Base-by-base conservation (phyloP, 169 alveolate species). In the Toxoplasma gondii region DNA sequence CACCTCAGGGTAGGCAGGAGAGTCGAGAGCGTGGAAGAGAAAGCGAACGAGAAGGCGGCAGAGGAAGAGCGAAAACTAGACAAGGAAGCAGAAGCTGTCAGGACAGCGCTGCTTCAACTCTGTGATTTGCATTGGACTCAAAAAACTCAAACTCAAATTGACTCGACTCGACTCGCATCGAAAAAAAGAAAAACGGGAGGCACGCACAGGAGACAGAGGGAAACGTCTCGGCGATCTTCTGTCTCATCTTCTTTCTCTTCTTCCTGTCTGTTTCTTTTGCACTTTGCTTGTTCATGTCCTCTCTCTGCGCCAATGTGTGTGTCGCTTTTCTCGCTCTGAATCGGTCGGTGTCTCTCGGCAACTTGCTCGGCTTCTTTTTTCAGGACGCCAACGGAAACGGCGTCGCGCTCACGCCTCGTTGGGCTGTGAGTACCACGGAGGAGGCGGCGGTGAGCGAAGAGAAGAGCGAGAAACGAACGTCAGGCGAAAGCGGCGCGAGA, bases 1-100 rank as follows among this genome's bases (percentile, higher is more conserved):
- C 94, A 92, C 44, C 45, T 92, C 44, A 74, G 45, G 34, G 94
- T 91, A 44, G 22, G 94, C 22, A 12, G 1, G 38, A 17, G 82
- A 34, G 27, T 53, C 27, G 31, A 27, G n/a, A 31, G n/a, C 74
- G 74, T 31, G 74, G 74, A 4, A 27, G 74, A 64, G 74, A 64
- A 64, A 1, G 1, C 4, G 74, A 49, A 12, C 4, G 4, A 49
- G 58, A 49, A 12, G 12, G 58, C 4, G 58, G 58, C 22, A 49
- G 58, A 12, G 58, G 58, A 49, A 49, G 22, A 49, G 58, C 4
- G 4, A 49, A 49, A 49, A 12, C 4, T 12, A 12, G 12, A 49
- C 4, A 49, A 12, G 58, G 12, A 4, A 49, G 58, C 22, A 12
- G 58, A 12, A 49, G 58, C 58, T 7, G 58, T 7, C 22, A 49